Evolutionary conservation across 1,284 basidiomycete species (phyloP), one percentile per base, ranked within the genome.

Genomic region (Ganoderma leucocontextum): DNA sequence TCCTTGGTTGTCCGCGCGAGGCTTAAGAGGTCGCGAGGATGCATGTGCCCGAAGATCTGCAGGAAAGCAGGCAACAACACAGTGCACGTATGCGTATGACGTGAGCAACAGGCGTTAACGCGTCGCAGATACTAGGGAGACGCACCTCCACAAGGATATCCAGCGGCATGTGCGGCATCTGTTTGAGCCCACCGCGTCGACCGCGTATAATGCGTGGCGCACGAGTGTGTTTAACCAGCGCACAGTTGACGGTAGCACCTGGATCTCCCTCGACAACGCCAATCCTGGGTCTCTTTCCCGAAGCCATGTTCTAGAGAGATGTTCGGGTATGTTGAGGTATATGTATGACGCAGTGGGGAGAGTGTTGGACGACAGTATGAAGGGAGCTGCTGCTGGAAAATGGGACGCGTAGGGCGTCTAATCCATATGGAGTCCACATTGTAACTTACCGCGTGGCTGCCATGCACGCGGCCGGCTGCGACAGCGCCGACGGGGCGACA

Each of bases 91-190:
- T 55, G 53, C 29, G 7, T 4, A 17, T 19, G 15, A n/a, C 7
- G 38, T 60, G 29, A 19, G 52, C 36, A 25, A 39, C 22, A 15
- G 36, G 8, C 10, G 15, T 19, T 29, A 13, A 8, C 8, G n/a
- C 17, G 35, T 2, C n/a, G 9, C 1, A 12, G 2, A 17, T 13
- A 49, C 12, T 53, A 38, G 47, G 2, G 5, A 25, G 53, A 8
- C 64, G 33, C 19, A 74, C 75, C 71, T 75, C 73, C 36, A 70
- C 47, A 4, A 76, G 49, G 41, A 76, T 72, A 55, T 76, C 75
- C 2, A 74, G 41, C 13, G 75, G 74, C 73, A 75, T 71, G 33
- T 70, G 64, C 3, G 67, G 70, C 68, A 72, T 65, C 35, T 70
- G 64, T 17, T 64, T 68, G 17, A 67, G 66, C 17, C 69, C 64